Evolutionary conservation across 768 basidiomycete species (phyloP), one percentile per base, ranked within the genome.

Genomic region (Rhizopogon vesiculosus): DNA sequence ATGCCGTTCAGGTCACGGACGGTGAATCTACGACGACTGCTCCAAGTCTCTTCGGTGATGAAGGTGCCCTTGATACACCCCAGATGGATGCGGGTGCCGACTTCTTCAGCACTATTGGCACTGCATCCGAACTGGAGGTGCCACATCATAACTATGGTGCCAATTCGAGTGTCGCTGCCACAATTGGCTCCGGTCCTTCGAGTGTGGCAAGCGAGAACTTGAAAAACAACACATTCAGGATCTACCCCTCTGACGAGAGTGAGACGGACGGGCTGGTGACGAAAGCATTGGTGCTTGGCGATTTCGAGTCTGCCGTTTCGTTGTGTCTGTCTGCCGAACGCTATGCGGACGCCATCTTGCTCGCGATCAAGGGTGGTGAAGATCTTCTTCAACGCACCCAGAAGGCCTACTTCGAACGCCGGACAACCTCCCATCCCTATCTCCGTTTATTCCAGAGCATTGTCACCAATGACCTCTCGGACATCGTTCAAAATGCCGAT

Each of bases 401-500:
- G 66, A 91, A 91, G 68, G 87, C 91, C 0, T 98, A 98, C 73
- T 98, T 98, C 64, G 91, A 90, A 64, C 81, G 84, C 31, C 82
- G 85, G 51, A 90, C 91, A 1, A 78, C 83, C 8, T 73, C 81
- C 1, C 73, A 89, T 3, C 91, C 95, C 0, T 98, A 96, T 70
- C 83, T 98, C 22, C 89, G 97, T 40, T 81, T 99, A 10, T 92
- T 95, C 82, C 93, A 98, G 67, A 91, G 88, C 12, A 90, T 99
- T 61, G 91, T 96, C 56, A 89, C 88, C 39, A 85, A 93, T 63
- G 97, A 98, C 65, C 82, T 98, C 7, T 79, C 83, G 18, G 97
- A 98, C 68, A 85, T 98, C 50, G 95, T 98, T 8, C 94, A 97
- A 69, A 97, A 98, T 63, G 96, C 95, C 22, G 94, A 98, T 62